A percentile compares a stretch with the other conserved stretches of the same genome.
These are phyloP conservation scores for Hypoxylon crocopeplum DNA, from an alignment of 495 filamentous ascomycete species.

Conservation along the genomic window DNA sequence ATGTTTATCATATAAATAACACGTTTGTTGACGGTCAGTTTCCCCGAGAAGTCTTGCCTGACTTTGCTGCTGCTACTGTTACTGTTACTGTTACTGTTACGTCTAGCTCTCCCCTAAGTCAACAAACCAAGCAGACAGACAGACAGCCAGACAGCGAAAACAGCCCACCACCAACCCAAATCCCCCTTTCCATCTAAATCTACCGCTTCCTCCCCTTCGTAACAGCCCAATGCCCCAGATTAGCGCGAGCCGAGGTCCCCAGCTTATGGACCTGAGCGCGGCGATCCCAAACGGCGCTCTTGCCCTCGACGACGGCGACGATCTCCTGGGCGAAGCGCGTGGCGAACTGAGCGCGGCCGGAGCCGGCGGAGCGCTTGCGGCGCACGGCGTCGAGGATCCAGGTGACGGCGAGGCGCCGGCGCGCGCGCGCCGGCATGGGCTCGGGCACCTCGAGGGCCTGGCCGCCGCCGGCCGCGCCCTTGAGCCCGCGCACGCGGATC, in stretches of 20 bases:
- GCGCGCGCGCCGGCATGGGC: slow-evolving; percentile 74
- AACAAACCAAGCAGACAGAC: too few species aligned
- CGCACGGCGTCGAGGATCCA: slow-evolving; percentile 88
- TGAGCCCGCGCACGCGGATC: slow-evolving; percentile 74
- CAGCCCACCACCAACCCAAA: too few species aligned
- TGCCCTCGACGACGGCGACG: slow-evolving; percentile 84
- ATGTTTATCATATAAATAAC: too few species aligned
- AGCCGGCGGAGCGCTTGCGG: slow-evolving; percentile 70
- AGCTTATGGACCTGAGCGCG: slow-evolving; percentile 74
- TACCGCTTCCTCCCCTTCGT: slow-evolving; percentile 20
- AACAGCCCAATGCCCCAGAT: slow-evolving; percentile 55
- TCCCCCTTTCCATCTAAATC: background rate
- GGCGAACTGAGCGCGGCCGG: slow-evolving; percentile 69
- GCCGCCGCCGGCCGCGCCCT: slow-evolving; percentile 86
- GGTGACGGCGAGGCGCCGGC: slow-evolving; percentile 75
- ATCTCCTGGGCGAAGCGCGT: slow-evolving; percentile 86
- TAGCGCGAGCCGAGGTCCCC: slow-evolving; percentile 74
- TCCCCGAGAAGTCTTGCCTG: too few species aligned
- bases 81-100: too few species aligned
- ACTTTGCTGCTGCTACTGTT: too few species aligned
- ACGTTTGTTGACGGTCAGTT: too few species aligned
- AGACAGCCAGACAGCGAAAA: too few species aligned
- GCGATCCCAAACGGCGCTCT: slow-evolving; percentile 81
- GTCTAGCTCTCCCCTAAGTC: too few species aligned
- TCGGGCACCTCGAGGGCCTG: slow-evolving; percentile 80